Evolutionary conservation across 805 yeast species (phyloP).

Genomic region (Yarrowia bubula): DNA sequence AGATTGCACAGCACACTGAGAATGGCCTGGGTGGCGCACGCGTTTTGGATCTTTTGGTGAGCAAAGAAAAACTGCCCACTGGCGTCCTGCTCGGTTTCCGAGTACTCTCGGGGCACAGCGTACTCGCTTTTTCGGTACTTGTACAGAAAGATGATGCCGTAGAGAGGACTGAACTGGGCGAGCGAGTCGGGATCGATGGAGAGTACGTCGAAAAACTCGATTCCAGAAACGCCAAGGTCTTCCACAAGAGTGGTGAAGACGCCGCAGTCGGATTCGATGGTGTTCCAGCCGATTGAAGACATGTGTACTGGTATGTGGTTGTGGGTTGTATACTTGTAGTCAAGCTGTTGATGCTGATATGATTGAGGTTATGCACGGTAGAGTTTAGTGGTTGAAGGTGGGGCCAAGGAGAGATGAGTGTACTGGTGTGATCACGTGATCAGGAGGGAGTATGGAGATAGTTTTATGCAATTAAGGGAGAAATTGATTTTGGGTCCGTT

Average conservation of each 20-base stretch:
- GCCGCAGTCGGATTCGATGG: constrained; percentile 66
- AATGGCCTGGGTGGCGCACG: constrained; percentile 75
- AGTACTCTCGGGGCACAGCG: constrained; percentile 46
- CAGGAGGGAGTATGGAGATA: not conserved
- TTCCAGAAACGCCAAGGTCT: constrained; percentile 50
- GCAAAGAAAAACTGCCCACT: constrained; percentile 52
- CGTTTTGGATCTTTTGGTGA: constrained; percentile 61
- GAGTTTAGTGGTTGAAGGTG: not conserved
- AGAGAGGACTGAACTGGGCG: constrained; percentile 42
- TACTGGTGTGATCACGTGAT: not conserved
- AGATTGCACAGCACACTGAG: constrained; percentile 54
- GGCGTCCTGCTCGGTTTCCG: constrained; percentile 38
- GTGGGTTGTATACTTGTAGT: not conserved
- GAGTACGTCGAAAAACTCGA: constrained; percentile 59
- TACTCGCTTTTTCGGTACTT: constrained; percentile 50
- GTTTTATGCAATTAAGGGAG: not conserved
- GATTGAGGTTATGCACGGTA: constrained; percentile 17
- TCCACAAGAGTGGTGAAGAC: constrained; percentile 64
- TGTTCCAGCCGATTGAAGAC: constrained; percentile 50
- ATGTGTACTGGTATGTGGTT: not conserved
- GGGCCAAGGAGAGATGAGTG: not conserved
- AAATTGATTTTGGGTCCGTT: no score
- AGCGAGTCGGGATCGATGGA: constrained; percentile 48
- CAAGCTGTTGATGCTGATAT: not conserved
- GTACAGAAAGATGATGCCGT: constrained; percentile 63